phyloP scores from a whole-genome alignment of 2,329 filamentous ascomycete genomes.

The Fusarium camptoceras region DNA sequence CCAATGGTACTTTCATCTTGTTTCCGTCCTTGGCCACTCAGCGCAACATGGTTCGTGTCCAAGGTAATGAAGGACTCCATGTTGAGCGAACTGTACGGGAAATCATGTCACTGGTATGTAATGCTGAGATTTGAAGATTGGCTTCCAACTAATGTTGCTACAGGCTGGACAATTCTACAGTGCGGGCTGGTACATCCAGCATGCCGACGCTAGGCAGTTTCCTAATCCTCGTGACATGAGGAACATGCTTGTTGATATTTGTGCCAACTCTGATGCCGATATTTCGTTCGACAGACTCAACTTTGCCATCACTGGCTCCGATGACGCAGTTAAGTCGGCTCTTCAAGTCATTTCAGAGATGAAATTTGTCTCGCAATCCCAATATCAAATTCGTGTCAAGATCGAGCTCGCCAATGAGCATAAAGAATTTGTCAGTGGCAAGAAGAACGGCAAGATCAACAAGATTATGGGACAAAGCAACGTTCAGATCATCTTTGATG shows the following conservation, averaged over 20 bases:
- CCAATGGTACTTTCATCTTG: slow-evolving; percentile 93
- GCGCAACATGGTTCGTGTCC: slow-evolving; percentile 86
- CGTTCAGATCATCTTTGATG: slow-evolving; percentile 98
- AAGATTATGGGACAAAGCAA: slow-evolving; percentile 99
- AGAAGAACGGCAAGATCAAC: slow-evolving; percentile 99
- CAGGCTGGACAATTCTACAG: slow-evolving; percentile 97
- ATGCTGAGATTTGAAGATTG: too few relatives aligned
- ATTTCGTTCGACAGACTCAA: slow-evolving; percentile 93
- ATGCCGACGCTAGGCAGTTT: slow-evolving; percentile 73
- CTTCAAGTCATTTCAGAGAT: slow-evolving; percentile 93
- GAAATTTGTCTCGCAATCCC: slow-evolving; percentile 85
- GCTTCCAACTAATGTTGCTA: slow-evolving; percentile 39
- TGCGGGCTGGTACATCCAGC: slow-evolving; percentile 93
- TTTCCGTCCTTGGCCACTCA: slow-evolving; percentile 90
- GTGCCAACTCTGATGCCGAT: slow-evolving; percentile 94
- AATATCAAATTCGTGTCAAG: slow-evolving; percentile 96
- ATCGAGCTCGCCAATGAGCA: slow-evolving; percentile 99
- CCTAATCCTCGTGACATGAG: slow-evolving; percentile 80
- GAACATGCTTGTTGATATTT: slow-evolving; percentile 94
- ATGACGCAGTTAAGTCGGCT: slow-evolving; percentile 96
- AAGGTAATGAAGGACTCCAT: slow-evolving; percentile 92
- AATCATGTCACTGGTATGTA: slow-evolving; percentile 88
- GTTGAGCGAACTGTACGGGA: slow-evolving; percentile 95
- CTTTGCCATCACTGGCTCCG: slow-evolving; percentile 94
- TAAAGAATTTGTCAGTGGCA: slow-evolving; percentile 99